A percentile compares a stretch with the other conserved stretches of the same genome.
Conservation (phyloP, 2,329 filamentous ascomycete genomes). For the Hypocreales sp. region DNA sequence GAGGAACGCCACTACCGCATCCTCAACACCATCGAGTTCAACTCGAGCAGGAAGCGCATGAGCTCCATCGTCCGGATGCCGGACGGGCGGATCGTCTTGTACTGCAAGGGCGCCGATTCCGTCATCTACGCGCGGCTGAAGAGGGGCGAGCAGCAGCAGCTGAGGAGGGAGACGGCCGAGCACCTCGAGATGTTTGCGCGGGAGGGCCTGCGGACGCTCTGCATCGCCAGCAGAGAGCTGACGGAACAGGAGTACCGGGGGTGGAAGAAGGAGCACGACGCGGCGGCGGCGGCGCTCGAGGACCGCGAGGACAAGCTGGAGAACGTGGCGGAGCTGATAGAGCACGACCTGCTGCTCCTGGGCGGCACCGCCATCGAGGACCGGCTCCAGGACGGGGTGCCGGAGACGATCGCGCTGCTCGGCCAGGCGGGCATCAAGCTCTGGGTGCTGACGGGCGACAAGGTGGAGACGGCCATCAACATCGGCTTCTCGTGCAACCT, state of each 20-base stretch:
- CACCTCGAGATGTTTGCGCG: constrained; percentile 95
- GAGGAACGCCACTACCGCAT: constrained; percentile 74
- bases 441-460: constrained; percentile 96
- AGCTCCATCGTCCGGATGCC: constrained; percentile 94
- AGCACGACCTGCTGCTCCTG: constrained; percentile 73
- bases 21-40: constrained; percentile 93
- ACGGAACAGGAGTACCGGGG: constrained; percentile 66
- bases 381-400: constrained; percentile 88
- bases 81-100: constrained; percentile 72
- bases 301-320: constrained; percentile 90
- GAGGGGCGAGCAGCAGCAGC: constrained; percentile 69
- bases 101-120: constrained; percentile 95
- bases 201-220: constrained; percentile 87
- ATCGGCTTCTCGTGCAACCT: constrained; percentile 98
- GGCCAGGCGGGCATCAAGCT: constrained; percentile 93
- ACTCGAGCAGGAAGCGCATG: constrained; percentile 93
- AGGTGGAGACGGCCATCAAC: constrained; percentile 98
- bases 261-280: constrained; percentile 80
- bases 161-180: constrained; percentile 72
- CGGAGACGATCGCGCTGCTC: constrained; percentile 83
- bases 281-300: constrained; percentile 68
- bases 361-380: constrained; percentile 97
- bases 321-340: constrained; percentile 75
- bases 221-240: constrained; percentile 73
- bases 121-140: constrained; percentile 89